Evolutionary conservation across 306 rosid genomes (phyloP).

Genomic region (Oxytropis ochrocephala): DNA sequence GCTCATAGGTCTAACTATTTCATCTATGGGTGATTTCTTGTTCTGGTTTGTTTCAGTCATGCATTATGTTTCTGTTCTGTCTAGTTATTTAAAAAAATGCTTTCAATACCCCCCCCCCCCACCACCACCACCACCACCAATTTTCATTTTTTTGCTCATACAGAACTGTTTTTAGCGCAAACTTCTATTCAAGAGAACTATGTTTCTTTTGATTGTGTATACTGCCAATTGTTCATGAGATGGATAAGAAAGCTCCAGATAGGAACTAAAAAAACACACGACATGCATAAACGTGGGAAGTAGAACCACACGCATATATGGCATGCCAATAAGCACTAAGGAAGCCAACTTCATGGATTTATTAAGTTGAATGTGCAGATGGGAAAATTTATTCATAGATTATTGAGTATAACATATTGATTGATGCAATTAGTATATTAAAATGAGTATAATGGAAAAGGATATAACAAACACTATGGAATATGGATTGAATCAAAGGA

Average conservation of each 20-base stretch:
- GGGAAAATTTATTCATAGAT: background rate
- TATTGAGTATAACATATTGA: background rate
- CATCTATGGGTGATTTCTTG: background rate
- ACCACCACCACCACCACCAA: background rate
- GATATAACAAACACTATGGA: background rate
- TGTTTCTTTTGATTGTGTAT: constrained; percentile 2
- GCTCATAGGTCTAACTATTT: background rate
- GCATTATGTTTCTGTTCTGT: constrained; percentile 4
- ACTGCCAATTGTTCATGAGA: background rate
- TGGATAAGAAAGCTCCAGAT: background rate
- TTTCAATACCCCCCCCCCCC: background rate
- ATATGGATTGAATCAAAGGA: background rate
- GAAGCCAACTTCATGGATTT: background rate
- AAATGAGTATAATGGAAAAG: background rate
- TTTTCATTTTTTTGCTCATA: background rate
- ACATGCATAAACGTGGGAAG: background rate
- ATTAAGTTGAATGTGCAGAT: background rate
- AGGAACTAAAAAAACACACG: background rate
- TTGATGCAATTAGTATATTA: background rate
- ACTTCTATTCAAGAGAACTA: background rate
- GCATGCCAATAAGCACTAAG: background rate
- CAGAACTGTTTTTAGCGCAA: background rate
- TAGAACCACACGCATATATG: background rate
- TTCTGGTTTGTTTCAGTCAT: background rate
- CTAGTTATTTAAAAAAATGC: background rate